Base-by-base conservation (phyloP, 768 basidiomycete genomes). In the Sporobolomyces roseus region DNA sequence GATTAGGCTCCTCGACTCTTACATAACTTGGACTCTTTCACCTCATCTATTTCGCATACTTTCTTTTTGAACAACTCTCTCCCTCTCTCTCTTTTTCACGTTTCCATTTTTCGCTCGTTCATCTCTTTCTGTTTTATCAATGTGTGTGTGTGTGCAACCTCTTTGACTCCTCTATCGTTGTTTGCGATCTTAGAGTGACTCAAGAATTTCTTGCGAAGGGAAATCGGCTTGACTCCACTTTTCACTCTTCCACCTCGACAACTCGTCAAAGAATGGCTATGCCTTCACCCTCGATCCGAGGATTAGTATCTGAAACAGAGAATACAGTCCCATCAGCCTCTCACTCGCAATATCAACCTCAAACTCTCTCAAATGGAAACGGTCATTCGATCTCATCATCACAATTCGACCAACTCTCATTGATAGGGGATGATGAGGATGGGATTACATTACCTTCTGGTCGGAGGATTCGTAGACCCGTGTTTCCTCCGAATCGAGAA, bases 301-400 rank as follows among this genome's bases (percentile, higher is more conserved):
- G 58, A 7, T 52, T 69, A 16, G 58, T 69, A 12, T 54, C 58
- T 3, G 68, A 69, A 33, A 54, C 59, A 1, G 63, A 69, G 38
- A 52, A 53, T 21, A 69, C 68, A 21, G 29, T 33, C 8, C 63
- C 68, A 1, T 12, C 23, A 14, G 7, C 59, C 32, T 8, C 23
- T 0, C 12, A 29, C 25, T 5, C n/a, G 17, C n/a, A n/a, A n/a
- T n/a, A n/a, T n/a, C n/a, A n/a, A n/a, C n/a, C n/a, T n/a, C n/a
- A n/a, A n/a, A n/a, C n/a, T n/a, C n/a, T n/a, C n/a, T n/a, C n/a
- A n/a, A n/a, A n/a, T n/a, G n/a, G n/a, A n/a, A n/a, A n/a, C n/a
- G n/a, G n/a, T n/a, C n/a, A n/a, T n/a, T n/a, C n/a, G n/a, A n/a
- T n/a, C n/a, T n/a, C n/a, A n/a, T n/a, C n/a, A n/a, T n/a, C n/a